Conservation (phyloP, 148 eudicot genomes). For the Cornus suecica region DNA sequence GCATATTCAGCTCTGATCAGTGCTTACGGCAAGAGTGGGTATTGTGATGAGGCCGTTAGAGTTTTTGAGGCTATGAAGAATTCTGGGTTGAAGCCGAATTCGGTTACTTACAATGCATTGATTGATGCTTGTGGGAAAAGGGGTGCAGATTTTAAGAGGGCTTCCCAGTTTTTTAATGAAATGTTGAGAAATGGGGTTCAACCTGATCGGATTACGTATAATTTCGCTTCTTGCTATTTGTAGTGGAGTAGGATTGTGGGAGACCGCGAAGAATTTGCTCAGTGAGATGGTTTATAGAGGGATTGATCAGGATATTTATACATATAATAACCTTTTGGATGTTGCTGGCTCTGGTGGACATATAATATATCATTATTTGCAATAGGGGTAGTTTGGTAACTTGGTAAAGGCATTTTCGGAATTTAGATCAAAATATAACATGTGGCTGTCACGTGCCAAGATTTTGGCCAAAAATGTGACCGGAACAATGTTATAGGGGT, state of each 20-base stretch:
- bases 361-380: too few species aligned
- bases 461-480: too few species aligned
- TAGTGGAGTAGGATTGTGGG: slow-evolving; percentile 85
- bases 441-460: too few species aligned
- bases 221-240: slow-evolving; percentile 87
- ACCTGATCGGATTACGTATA: slow-evolving; percentile 88
- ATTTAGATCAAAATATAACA: too few species aligned
- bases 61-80: slow-evolving; percentile 69
- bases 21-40: slow-evolving; percentile 84
- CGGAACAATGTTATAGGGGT: too few species aligned
- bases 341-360: slow-evolving; percentile 84
- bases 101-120: slow-evolving; percentile 84
- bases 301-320: slow-evolving; percentile 84
- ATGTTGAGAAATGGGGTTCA: slow-evolving; percentile 62
- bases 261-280: slow-evolving; percentile 64
- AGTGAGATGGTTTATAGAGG: slow-evolving; percentile 71
- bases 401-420: too few species aligned
- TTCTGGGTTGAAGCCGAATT: slow-evolving; percentile 80
- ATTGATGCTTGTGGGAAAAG: slow-evolving; percentile 98
- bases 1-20: slow-evolving; percentile 88
- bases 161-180: slow-evolving; percentile 55
- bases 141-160: slow-evolving; percentile 62
- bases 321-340: slow-evolving; percentile 86
- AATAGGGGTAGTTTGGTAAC: slow-evolving; percentile 87
- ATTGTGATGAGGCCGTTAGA: slow-evolving; percentile 61